phyloP scores from a whole-genome alignment of 768 basidiomycete species.

The Russula foetens region DNA sequence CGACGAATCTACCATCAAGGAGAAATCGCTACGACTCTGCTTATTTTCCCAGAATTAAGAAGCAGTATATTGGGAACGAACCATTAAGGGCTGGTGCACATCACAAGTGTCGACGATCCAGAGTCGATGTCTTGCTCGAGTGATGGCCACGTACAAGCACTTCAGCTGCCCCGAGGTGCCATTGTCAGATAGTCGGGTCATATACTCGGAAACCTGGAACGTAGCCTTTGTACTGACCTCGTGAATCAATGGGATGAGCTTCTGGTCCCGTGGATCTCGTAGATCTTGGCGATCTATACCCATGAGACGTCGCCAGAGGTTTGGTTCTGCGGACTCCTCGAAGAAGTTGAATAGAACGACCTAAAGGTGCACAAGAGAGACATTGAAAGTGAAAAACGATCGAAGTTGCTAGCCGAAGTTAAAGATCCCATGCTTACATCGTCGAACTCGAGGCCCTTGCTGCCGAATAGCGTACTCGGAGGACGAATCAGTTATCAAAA shows the following conservation, averaged over 20 bases:
- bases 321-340: constrained; percentile 45
- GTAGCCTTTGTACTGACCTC: not conserved
- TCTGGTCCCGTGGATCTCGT: not conserved
- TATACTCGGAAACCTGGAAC: not conserved
- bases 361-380: constrained; percentile 26
- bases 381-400: not conserved
- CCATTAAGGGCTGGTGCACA: constrained; percentile 33
- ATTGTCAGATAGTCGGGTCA: not conserved
- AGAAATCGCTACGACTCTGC: not conserved
- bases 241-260: not conserved
- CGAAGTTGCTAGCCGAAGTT: too few relatives aligned
- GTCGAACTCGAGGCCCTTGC: constrained; percentile 61
- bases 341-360: constrained; percentile 72
- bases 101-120: constrained; percentile 63
- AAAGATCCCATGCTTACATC: constrained; percentile 33
- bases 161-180: constrained; percentile 39
- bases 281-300: not conserved
- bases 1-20: not conserved
- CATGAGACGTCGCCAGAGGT: constrained; percentile 1
- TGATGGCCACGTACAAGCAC: constrained; percentile 60
- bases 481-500: not conserved
- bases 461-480: constrained; percentile 45
- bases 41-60: not conserved
- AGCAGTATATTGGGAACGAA: constrained; percentile 30
- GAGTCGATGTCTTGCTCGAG: constrained; percentile 56